Percentiles rank a stretch among this genome's conserved stretches.
Evolutionary conservation across 805 yeast species (phyloP).

Genomic region (Lipomyces mesembrius): DNA sequence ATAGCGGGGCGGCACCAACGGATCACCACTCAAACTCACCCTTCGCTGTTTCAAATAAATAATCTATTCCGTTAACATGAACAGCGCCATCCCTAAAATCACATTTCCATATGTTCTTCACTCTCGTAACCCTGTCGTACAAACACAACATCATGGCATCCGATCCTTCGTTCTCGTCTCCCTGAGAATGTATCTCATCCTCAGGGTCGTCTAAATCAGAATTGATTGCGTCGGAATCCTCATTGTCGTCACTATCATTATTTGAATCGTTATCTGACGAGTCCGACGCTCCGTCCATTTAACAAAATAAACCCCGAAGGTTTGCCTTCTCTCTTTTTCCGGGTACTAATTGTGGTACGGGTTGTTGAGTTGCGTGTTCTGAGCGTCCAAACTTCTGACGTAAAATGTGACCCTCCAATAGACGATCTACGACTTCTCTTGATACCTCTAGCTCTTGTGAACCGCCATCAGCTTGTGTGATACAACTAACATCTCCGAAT

Average conservation of each 20-base stretch:
- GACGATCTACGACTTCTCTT: slow-evolving; percentile 44
- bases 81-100: slow-evolving; percentile 93
- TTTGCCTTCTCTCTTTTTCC: slow-evolving; percentile 18
- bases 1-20: neutral
- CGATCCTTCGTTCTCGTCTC: slow-evolving; percentile 74
- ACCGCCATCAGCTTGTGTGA: slow-evolving; percentile 54
- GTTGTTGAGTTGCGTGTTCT: neutral
- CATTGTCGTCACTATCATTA: slow-evolving; percentile 46
- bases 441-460: slow-evolving; percentile 34
- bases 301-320: slow-evolving; percentile 16
- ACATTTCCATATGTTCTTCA: slow-evolving; percentile 97
- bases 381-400: neutral
- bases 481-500: slow-evolving; percentile 60
- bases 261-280: slow-evolving; percentile 44
- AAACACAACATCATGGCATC: slow-evolving; percentile 92
- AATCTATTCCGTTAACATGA: slow-evolving; percentile 87
- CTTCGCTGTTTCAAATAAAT: slow-evolving; percentile 87
- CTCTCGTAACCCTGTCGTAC: slow-evolving; percentile 93
- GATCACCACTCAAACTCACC: slow-evolving; percentile 95
- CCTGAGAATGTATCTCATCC: slow-evolving; percentile 58
- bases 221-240: slow-evolving; percentile 84
- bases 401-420: slow-evolving; percentile 25
- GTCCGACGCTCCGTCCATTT: slow-evolving; percentile 34
- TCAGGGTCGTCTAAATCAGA: slow-evolving; percentile 94
- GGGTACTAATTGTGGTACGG: slow-evolving; percentile 9